Evolutionary conservation across 441 rosid species (phyloP).

Genomic region (Omphalea diandra): DNA sequence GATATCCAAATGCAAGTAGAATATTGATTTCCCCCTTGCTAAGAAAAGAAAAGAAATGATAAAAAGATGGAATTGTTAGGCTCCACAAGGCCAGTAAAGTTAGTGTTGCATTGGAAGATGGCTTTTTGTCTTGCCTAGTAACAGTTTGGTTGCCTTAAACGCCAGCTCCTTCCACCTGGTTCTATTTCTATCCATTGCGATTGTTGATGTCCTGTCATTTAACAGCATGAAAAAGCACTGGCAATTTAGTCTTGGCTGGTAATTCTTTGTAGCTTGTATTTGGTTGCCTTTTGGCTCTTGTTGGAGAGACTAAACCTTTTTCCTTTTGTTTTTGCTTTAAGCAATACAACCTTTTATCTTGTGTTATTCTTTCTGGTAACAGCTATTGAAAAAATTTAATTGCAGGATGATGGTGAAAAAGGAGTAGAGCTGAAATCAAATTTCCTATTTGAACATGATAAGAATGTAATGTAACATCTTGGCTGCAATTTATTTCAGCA

Average conservation of each 20-base stretch:
- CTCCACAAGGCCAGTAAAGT: background rate
- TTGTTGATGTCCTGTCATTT: background rate
- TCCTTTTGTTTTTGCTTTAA: background rate
- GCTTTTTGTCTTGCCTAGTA: background rate
- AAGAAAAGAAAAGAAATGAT: background rate
- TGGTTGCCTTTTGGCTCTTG: background rate
- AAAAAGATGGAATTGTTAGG: background rate
- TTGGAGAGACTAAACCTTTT: background rate
- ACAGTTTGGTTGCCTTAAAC: background rate
- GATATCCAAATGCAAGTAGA: background rate
- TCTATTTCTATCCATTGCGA: background rate
- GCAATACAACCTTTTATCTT: too few species aligned
- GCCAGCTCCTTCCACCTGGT: background rate
- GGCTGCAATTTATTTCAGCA: conserved; percentile 19
- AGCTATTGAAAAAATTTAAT: background rate
- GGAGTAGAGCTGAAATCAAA: conserved; percentile 58
- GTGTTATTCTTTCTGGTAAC: background rate
- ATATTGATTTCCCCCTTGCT: background rate
- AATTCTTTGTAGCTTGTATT: background rate
- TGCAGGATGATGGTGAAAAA: conserved; percentile 82
- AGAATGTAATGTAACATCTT: conserved; percentile 53
- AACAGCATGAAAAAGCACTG: background rate
- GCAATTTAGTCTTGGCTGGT: background rate
- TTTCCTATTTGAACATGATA: conserved; percentile 70
- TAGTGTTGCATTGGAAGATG: background rate